Evolutionary conservation across 768 basidiomycete genomes (phyloP), one percentile per base, ranked within the genome.

Genomic region (Mycena amicta): DNA sequence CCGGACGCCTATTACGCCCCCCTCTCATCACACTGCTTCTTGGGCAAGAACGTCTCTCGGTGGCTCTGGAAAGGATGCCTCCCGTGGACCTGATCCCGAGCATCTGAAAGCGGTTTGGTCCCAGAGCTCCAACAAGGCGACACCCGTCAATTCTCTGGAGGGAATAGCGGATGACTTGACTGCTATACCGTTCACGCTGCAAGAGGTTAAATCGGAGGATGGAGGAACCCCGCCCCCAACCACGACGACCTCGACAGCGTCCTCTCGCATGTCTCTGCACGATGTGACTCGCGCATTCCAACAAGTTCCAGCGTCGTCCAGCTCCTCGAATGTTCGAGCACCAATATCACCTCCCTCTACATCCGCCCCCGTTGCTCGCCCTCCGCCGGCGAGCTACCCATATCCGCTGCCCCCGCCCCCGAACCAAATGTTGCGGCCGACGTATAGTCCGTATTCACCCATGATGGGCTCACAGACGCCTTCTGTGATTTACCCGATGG

Each of bases 251-350:
- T 76, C 83, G 22, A 74, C 81, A 26, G 77, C 83, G 23, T 82
- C 89, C 25, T 87, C 87, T 18, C 85, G 89, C 39, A 90, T 92
- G 84, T 91, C 90, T 3, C 73, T 88, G 37, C 86, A 88, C 56
- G 92, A 94, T 55, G 90, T 93, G 30, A 92, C 89, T 13, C 85
- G 89, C 57, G 90, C 92, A 22, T 94, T 94, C 75, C 92, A 94
- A 68, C 88, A 88, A 72, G 92, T 93, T 26, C 92, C 92, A 3
- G 74, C 83, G 8, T 79, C 89, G 2, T 71, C 81, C 15, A 81
- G 69, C 47, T 72, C 79, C 45, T 68, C 79, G 13, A 67, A 77
- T 33, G 80, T 78, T 60, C 79, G 84, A 60, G 73, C 80, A 29
- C 73, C 83, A 2, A 73, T 83, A 52, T 83, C 87, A 22, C 80